These are phyloP conservation scores for Backusella morwellensis DNA, from an alignment of 192 early-diverging fungal genomes.

Conservation along the genomic window DNA sequence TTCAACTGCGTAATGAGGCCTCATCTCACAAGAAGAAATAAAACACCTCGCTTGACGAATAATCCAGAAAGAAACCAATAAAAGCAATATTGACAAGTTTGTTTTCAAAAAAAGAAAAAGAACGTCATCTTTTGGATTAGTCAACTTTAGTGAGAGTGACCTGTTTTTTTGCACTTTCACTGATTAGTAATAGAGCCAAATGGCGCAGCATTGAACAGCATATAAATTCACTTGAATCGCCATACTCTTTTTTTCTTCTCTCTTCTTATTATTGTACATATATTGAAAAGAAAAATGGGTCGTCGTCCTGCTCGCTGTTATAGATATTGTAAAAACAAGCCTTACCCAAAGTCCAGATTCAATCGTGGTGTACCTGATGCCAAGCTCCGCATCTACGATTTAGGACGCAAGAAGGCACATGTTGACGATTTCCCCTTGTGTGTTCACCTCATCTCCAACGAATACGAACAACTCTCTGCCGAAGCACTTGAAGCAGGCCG, in stretches of 20 bases:
- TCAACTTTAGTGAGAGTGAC: background rate
- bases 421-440: conserved; percentile 98
- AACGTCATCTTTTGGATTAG: background rate
- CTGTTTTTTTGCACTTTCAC: background rate
- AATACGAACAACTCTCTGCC: conserved; percentile 96
- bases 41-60: background rate
- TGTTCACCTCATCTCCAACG: conserved; percentile 94
- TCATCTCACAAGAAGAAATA: background rate
- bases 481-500: conserved; percentile 98
- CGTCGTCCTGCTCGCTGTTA: conserved; percentile 99
- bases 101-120: background rate
- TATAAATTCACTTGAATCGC: background rate
- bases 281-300: conserved; percentile 68
- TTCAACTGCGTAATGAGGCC: background rate
- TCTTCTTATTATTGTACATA: background rate
- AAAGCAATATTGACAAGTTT: background rate
- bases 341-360: conserved; percentile 98
- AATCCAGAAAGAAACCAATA: background rate
- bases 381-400: conserved; percentile 97
- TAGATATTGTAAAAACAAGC: conserved; percentile 99
- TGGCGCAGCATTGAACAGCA: background rate
- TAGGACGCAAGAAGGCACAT: conserved; percentile 95
- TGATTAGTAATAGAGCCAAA: background rate
- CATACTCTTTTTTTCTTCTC: background rate
- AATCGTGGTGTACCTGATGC: conserved; percentile 99